Conservation (phyloP, 2,329 filamentous ascomycete genomes). For the Sordariomycetes sp. region DNA sequence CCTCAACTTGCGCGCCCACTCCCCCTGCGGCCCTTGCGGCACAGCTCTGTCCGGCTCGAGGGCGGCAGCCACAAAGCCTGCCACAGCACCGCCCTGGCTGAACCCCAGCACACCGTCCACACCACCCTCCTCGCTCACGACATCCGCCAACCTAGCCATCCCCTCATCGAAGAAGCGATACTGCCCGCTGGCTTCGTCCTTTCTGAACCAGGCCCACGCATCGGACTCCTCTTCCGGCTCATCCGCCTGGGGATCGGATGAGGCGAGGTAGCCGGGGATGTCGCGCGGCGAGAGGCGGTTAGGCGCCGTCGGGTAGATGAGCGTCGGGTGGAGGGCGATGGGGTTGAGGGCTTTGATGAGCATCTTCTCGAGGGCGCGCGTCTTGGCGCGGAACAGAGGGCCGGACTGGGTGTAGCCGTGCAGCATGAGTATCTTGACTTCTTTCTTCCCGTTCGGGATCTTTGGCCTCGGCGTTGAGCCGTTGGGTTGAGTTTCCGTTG, state of each 20-base stretch:
- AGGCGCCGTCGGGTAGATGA: slow-evolving; percentile 64
- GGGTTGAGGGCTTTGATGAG: slow-evolving; percentile 64
- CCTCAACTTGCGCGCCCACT: slow-evolving; percentile 36
- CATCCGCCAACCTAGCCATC: slow-evolving; percentile 50
- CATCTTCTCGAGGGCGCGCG: slow-evolving; percentile 74
- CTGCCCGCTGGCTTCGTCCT: slow-evolving; percentile 49
- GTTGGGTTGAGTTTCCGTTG: neutral
- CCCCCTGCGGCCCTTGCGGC: slow-evolving; percentile 16
- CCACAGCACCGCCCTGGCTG: slow-evolving; percentile 67
- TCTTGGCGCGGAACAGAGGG: slow-evolving; percentile 76
- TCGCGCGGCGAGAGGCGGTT: slow-evolving; percentile 53
- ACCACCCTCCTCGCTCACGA: slow-evolving; percentile 54
- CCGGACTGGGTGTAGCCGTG: slow-evolving; percentile 91
- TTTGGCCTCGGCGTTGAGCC: slow-evolving; percentile 11
- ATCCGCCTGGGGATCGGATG: slow-evolving; percentile 21
- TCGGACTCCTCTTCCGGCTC: slow-evolving; percentile 49
- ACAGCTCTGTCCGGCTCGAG: slow-evolving; percentile 42
- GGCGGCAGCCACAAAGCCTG: slow-evolving; percentile 63
- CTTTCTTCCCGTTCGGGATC: slow-evolving; percentile 6
- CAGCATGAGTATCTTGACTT: slow-evolving; percentile 66
- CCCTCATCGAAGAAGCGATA: slow-evolving; percentile 67
- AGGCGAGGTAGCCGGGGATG: slow-evolving; percentile 57
- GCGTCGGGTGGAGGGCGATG: slow-evolving; percentile 39
- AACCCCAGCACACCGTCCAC: slow-evolving; percentile 78
- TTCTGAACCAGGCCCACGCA: slow-evolving; percentile 76